A percentile compares a stretch with the other conserved stretches of the same genome.
Conservation (phyloP, 1,284 basidiomycete genomes). For the Cutaneotrichosporon mucoides region DNA sequence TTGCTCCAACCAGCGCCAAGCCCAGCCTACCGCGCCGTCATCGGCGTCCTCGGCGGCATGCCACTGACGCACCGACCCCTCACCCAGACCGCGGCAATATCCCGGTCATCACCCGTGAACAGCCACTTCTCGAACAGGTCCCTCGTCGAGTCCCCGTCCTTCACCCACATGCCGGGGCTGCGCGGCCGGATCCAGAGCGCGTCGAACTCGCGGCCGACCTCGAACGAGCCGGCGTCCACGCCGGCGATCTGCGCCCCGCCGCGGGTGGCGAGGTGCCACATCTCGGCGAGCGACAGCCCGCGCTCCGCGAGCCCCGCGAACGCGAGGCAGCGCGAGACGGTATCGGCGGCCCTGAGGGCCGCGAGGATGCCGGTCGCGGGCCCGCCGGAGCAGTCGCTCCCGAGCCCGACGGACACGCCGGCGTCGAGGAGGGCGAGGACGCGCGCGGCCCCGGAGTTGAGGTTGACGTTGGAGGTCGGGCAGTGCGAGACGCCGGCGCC, state of each 20-base stretch:
- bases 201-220: slow-evolving; percentile 81
- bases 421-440: slow-evolving; percentile 55
- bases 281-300: slow-evolving; percentile 63
- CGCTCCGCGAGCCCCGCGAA: slow-evolving; percentile 19
- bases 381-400: slow-evolving; percentile 89
- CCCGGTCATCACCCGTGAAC: slow-evolving; percentile 80
- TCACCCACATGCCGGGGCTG: slow-evolving; percentile 54
- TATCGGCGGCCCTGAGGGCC: slow-evolving; percentile 75
- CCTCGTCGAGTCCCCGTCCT: slow-evolving; percentile 31
- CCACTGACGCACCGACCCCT: slow-evolving; percentile 6
- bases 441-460: slow-evolving; percentile 75
- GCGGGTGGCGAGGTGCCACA: slow-evolving; percentile 85
- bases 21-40: no score
- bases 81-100: slow-evolving; percentile 80
- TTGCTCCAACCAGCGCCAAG: no score
- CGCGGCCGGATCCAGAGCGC: slow-evolving; percentile 67
- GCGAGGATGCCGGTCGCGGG: slow-evolving; percentile 77
- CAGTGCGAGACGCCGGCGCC: slow-evolving; percentile 85
- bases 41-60: no score
- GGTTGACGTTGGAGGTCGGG: slow-evolving; percentile 86
- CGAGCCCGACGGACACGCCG: slow-evolving; percentile 67
- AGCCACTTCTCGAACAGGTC: slow-evolving; percentile 38
- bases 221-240: slow-evolving; percentile 70
- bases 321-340: slow-evolving; percentile 70
- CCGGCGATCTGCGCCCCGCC: slow-evolving; percentile 85